Base-by-base conservation (phyloP, 2,329 filamentous ascomycete genomes). In the Plenodomus tracheiphilus region DNA sequence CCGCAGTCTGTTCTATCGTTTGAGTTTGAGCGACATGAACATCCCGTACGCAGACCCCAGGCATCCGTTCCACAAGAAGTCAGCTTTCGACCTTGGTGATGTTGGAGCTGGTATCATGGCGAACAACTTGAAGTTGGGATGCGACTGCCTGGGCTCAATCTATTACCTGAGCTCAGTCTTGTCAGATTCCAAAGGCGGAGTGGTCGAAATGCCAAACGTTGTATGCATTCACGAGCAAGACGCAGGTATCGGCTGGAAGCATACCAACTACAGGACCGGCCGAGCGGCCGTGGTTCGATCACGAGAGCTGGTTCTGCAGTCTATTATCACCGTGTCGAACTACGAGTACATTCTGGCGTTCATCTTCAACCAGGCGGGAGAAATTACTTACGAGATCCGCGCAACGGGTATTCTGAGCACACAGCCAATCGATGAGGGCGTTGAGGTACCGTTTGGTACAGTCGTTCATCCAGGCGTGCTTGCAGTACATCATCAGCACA, bases 321-420 rank as follows among this genome's bases (percentile, higher is more conserved):
- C 81, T 60, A 88, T 88, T 66, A 86, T 87, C 71, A 88, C 85
- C 0, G 83, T 88, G 4, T 79, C 84, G 10, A 89, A 89, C 71
- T 89, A 88, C 70, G 86, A 88, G 64, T 89, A 89, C 64, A 87
- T 89, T 58, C 78, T 89, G 32, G 85, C 85, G 2, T 89, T 85
- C 71, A 81, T 85, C 43, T 87, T 89, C 74, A 86, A 87, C 66
- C 86, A 88, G 65, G 85, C 85, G 2, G 86, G 83, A 46, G 84
- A 86, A 60, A 64, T 88, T 39, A 78, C 78, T 56, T 85, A 88
- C 61, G 86, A 89, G 66, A 82, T 87, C 37, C 81, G 85, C 30
- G 85, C 85, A 15, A 88, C 85, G 1, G 85, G 85, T 4, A 86
- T 88, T 49, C 74, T 88, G 16, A 85, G 81, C 46, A 87, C 85